Percentiles rank a stretch among this genome's conserved stretches.
Evolutionary conservation across 495 filamentous ascomycete genomes (phyloP).

Genomic region (Daldinia bambusicola): DNA sequence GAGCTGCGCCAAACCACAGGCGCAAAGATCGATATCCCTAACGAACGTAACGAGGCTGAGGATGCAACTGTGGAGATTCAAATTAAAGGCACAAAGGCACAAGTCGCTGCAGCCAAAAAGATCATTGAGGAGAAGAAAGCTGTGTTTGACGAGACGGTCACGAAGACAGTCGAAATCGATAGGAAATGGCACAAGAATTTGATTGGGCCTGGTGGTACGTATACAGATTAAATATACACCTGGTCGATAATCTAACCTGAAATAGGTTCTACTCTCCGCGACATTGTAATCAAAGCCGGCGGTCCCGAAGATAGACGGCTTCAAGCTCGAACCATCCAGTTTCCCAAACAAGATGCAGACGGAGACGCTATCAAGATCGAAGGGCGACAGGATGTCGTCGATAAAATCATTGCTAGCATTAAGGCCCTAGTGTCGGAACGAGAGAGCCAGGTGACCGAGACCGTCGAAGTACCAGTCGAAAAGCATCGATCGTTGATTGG

Average conservation of each 20-base stretch:
- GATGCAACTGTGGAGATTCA: slow-evolving; percentile 81
- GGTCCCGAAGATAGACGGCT: slow-evolving; percentile 85
- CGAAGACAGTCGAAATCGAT: slow-evolving; percentile 84
- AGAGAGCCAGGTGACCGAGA: slow-evolving; percentile 77
- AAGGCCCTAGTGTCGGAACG: slow-evolving; percentile 80
- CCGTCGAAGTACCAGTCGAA: slow-evolving; percentile 81
- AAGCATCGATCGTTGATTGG: slow-evolving; percentile 94
- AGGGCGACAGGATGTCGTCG: slow-evolving; percentile 81
- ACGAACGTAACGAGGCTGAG: slow-evolving; percentile 63
- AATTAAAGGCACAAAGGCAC: slow-evolving; percentile 87
- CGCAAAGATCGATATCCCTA: slow-evolving; percentile 89
- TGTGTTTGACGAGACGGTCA: slow-evolving; percentile 86
- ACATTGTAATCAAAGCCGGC: slow-evolving; percentile 87
- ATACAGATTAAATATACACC: neutral
- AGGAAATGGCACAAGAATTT: slow-evolving; percentile 90
- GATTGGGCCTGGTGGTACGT: slow-evolving; percentile 88
- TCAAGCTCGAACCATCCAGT: slow-evolving; percentile 85
- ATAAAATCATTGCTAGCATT: slow-evolving; percentile 87
- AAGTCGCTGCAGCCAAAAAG: slow-evolving; percentile 90
- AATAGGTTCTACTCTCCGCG: slow-evolving; percentile 84
- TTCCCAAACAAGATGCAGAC: slow-evolving; percentile 82
- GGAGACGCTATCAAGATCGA: slow-evolving; percentile 88
- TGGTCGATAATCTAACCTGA: slow-evolving; percentile 50
- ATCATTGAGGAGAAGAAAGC: slow-evolving; percentile 82
- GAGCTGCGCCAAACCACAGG: slow-evolving; percentile 82